Conservation (phyloP, 306 rosid species). For the Biancaea sappan region DNA sequence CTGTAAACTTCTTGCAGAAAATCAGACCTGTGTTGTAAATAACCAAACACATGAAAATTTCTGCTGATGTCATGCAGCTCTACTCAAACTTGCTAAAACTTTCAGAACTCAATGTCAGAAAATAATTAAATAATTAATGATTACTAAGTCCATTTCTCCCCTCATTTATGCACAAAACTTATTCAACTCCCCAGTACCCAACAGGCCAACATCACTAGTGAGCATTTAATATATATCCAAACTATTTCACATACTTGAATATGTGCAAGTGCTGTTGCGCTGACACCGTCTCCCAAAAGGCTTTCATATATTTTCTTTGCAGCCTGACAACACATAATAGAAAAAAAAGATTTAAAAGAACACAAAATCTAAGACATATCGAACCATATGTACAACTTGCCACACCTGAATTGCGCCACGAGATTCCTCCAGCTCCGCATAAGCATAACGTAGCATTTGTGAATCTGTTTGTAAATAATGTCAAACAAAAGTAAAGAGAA, state of each 20-base stretch:
- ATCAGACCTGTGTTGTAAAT: constrained; percentile 24
- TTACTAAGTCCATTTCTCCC: neutral
- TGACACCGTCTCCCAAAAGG: constrained; percentile 73
- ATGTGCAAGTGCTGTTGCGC: constrained; percentile 80
- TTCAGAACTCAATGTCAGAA: constrained; percentile 6
- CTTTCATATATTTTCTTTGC: constrained; percentile 90
- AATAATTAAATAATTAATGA: neutral
- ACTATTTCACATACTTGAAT: constrained; percentile 67
- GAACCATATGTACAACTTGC: constrained; percentile 22
- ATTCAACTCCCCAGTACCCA: constrained; percentile 6
- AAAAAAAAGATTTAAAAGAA: constrained; percentile 20
- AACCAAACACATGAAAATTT: neutral
- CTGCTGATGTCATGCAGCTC: constrained; percentile 12
- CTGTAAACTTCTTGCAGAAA: neutral
- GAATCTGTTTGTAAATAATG: constrained; percentile 53
- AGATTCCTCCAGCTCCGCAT: constrained; percentile 96
- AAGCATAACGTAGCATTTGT: constrained; percentile 89
- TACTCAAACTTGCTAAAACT: constrained; percentile 17
- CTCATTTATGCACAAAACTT: constrained; percentile 18
- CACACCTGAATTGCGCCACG: constrained; percentile 94
- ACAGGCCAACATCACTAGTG: constrained; percentile 21
- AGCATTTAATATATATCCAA: constrained; percentile 21
- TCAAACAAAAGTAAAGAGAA: neutral
- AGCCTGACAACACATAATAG: constrained; percentile 59
- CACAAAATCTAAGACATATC: constrained; percentile 14